Evolutionary conservation across 257 asterid genomes (phyloP).

Genomic region (Plantago major): DNA sequence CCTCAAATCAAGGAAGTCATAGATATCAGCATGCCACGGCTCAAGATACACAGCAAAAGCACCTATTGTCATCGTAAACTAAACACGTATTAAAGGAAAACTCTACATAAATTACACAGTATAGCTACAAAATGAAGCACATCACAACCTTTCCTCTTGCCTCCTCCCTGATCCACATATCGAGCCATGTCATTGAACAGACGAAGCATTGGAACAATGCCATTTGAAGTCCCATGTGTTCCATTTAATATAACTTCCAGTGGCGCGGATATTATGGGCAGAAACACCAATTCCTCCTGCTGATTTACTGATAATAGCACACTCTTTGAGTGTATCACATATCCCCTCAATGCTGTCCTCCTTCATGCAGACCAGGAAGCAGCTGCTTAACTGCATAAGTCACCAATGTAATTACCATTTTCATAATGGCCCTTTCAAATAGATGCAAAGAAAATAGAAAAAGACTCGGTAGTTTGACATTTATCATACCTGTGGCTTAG

Average conservation of each 20-base stretch:
- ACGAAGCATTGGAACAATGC: slow-evolving; percentile 91
- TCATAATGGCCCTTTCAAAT: no score
- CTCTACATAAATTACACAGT: no score
- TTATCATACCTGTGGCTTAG: slow-evolving; percentile 77
- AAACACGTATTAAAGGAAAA: slow-evolving; percentile 14
- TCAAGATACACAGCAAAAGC: slow-evolving; percentile 97
- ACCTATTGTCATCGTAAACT: slow-evolving; percentile 38
- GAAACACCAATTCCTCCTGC: slow-evolving; percentile 98
- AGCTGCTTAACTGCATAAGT: slow-evolving; percentile 73
- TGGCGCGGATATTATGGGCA: slow-evolving; percentile 84
- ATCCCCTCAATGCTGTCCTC: slow-evolving; percentile 97
- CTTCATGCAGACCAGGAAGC: slow-evolving; percentile 95
- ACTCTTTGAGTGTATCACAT: slow-evolving; percentile 84
- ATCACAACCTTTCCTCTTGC: slow-evolving; percentile 82
- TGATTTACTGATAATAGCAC: slow-evolving; percentile 96
- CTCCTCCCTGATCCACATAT: slow-evolving; percentile 96
- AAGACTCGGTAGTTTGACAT: not conserved
- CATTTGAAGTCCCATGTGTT: slow-evolving; percentile 95
- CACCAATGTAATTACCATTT: no score
- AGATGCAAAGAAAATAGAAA: no score
- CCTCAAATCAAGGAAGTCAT: slow-evolving; percentile 81
- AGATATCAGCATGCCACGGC: slow-evolving; percentile 95
- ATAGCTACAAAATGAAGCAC: not conserved
- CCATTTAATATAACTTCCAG: slow-evolving; percentile 97
- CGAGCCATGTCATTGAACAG: slow-evolving; percentile 94